Evolutionary conservation across 2,329 filamentous ascomycete species (phyloP), one percentile per base, ranked within the genome.

Genomic region (Penicillium occitanis): DNA sequence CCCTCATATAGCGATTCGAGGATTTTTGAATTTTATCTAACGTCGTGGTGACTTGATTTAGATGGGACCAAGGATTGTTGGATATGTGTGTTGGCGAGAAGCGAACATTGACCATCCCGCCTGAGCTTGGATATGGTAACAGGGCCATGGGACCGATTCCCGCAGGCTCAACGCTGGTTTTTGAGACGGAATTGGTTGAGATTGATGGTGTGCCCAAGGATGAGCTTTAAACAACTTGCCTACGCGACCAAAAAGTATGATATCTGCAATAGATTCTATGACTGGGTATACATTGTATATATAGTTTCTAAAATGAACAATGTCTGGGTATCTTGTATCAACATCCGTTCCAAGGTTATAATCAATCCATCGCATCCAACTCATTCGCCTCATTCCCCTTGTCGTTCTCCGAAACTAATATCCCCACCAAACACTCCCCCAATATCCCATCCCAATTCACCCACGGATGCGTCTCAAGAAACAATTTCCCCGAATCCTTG

Each of bases 1-100:
- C 11, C 28, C 42, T 25, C 25, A 2, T 3, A 25, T 25, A 25
- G 25, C 25, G 4, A 25, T 25, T 25, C 25, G 25, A 4, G 25
- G 25, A 25, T 25, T 25, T 25, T 25, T 25, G 2, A 25, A 3
- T 25, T 25, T 25, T 25, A 25, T 25, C 25, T 25, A 57, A 57
- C 3, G 8, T 28, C 3, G 8, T 28, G 28, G 17, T 33, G n/a
- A 4, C 7, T 14, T 44, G 35, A 5, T 5, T 68, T 68, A 91
- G 89, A 75, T 97, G 93, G 94, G 94, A 98, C 73, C 80, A 96
- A 76, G 94, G 94, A 60, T 85, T 98, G 46, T 73, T 95, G 63
- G 91, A 91, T 75, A 97, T 98, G 93, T 98, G 95, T 80, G 90
- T 96, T 72, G 94, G 95, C 69, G 94, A 98, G 84, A 94, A 93